Base-by-base conservation (phyloP, 768 basidiomycete genomes). In the Clavaria fumosa region DNA sequence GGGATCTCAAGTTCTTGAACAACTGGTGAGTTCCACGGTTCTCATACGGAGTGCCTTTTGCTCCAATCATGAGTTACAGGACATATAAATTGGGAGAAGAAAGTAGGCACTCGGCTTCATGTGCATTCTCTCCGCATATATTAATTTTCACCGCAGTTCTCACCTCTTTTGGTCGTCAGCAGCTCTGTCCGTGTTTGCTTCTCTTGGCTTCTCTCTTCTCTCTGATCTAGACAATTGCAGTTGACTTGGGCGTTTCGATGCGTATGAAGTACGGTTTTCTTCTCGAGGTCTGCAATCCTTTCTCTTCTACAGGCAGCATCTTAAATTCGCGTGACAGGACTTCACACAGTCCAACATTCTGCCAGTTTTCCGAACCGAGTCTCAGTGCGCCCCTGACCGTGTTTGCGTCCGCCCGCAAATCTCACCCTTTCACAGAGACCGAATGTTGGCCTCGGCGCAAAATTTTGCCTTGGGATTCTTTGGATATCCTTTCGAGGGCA, bases 1-100 rank as follows among this genome's bases (percentile, higher is more conserved):
- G 78, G 0, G 59, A 69, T 3, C 55, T 93, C 11, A 52, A 62
- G 0, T 95, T 93, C 52, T 58, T 95, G 60, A 86, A 89, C 50
- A 66, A 69, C 20, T 95, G 89, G 88, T 82, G 33, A 23, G 69
- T 52, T 31, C 10, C 17, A n/a, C 3, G 9, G 32, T 34, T 34
- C 15, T 31, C 9, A 48, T 22, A 31, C 40, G 43, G 17, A 10
- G 31, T 22, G 19, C 26, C 36, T 31, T 20, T 5, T 11, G 27
- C 23, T 31, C 35, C 31, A 27, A 38, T 37, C 35, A 42, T 27
- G 2, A 18, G 24, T 19, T 37, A 9, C 44, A 85, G 84, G 90
- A 76, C 79, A 4, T 91, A 88, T 57, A 82, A 83, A 47, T 71
- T 96, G 2, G 91, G 90, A 10, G 77, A 78, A 60, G 90, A 95